These are phyloP conservation scores for Kodamaea alishanica DNA, from an alignment of 1,139 yeast genomes.

Conservation along the genomic window DNA sequence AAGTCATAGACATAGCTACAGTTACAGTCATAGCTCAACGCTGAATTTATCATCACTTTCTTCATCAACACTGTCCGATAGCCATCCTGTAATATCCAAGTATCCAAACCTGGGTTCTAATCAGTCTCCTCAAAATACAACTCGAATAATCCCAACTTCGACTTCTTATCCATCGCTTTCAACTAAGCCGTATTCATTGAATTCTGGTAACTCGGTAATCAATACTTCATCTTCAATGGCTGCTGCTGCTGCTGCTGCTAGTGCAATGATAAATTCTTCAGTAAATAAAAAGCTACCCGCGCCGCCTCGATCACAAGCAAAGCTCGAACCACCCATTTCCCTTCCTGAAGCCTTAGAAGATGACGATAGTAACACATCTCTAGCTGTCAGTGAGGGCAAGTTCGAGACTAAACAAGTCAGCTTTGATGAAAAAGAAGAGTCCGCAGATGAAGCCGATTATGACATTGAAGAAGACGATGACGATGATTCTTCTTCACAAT, in stretches of 20 bases:
- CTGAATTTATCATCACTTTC: conserved; percentile 5
- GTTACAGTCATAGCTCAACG: conserved; percentile 4
- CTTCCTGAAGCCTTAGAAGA: conserved; percentile 2
- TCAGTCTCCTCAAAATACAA: neutral
- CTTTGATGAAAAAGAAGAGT: conserved; percentile 10
- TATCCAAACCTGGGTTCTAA: no score
- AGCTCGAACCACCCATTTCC: conserved; percentile 6
- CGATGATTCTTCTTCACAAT: conserved; percentile 42
- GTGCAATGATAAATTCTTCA: conserved; percentile 4
- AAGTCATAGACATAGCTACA: conserved; percentile 5
- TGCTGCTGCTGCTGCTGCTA: conserved; percentile 9
- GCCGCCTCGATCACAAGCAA: neutral
- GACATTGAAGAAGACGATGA: conserved; percentile 19
- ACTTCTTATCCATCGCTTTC: conserved; percentile 4
- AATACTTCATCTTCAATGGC: conserved; percentile 1
- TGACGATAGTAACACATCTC: conserved; percentile 15
- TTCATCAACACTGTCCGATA: no score
- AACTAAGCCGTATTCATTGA: conserved; percentile 6
- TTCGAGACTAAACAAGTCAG: conserved; percentile 19
- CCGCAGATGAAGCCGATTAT: conserved; percentile 7
- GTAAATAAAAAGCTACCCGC: neutral
- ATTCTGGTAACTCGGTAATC: neutral
- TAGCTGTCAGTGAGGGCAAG: conserved; percentile 14
- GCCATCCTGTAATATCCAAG: no score
- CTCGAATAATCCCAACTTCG: conserved; percentile 2